phyloP scores from a whole-genome alignment of 2,329 filamentous ascomycete species.

The Penicillium verrucosum region DNA sequence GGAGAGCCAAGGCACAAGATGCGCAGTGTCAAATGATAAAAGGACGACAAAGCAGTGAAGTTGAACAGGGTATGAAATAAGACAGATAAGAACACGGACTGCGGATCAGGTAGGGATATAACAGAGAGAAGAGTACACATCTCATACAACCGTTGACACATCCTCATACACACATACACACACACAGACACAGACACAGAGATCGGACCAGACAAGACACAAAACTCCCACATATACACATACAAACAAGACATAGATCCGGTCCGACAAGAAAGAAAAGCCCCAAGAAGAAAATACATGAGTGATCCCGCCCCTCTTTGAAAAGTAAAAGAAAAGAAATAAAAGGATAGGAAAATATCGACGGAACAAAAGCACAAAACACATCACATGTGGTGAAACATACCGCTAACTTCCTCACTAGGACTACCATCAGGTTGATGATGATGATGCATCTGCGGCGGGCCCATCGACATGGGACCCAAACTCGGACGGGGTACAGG shows the following conservation, averaged over 20 bases:
- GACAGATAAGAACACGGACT: constrained; percentile 1
- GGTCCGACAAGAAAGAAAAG: constrained; percentile 6
- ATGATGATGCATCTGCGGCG: constrained; percentile 67
- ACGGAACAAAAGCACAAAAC: constrained; percentile 13
- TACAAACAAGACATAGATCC: constrained; percentile 6
- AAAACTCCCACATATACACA: constrained; percentile 19
- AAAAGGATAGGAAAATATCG: not conserved
- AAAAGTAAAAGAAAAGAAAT: not conserved
- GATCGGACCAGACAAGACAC: not conserved
- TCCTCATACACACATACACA: constrained; percentile 13
- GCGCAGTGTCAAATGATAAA: constrained; percentile 22
- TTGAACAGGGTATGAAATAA: constrained; percentile 27
- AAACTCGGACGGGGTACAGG: constrained; percentile 32
- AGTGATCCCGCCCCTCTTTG: constrained; percentile 15
- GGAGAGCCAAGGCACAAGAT: constrained; percentile 16
- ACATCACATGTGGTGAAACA: constrained; percentile 89
- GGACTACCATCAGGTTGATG: constrained; percentile 64
- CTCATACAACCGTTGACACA: constrained; percentile 16
- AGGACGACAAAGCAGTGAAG: constrained; percentile 11
- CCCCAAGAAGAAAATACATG: constrained; percentile 6
- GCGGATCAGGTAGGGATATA: constrained; percentile 35
- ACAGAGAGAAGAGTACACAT: constrained; percentile 15
- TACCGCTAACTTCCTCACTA: constrained; percentile 83
- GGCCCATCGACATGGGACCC: constrained; percentile 67
- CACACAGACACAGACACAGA: not conserved